A percentile compares a stretch with the other conserved stretches of the same genome.
These are phyloP conservation scores for Calophaca sinica DNA, from an alignment of 306 rosid genomes.

Conservation along the genomic window DNA sequence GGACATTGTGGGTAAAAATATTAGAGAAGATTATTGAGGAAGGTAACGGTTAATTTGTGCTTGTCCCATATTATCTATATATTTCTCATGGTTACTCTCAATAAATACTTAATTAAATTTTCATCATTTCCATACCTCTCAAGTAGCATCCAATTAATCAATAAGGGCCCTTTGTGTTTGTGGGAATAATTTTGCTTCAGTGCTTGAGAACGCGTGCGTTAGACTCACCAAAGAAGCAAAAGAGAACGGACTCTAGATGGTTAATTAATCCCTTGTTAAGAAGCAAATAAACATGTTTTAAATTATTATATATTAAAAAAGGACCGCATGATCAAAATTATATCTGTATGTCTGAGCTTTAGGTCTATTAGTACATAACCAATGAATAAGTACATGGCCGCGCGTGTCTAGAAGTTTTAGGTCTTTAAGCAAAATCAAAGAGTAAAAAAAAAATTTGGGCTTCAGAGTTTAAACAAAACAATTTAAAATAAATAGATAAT, in stretches of 20 bases:
- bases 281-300: conserved; percentile 35
- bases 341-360: conserved; percentile 35
- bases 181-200: conserved; percentile 18
- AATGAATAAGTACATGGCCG: too few relatives aligned
- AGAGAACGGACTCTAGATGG: not conserved
- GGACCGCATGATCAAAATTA: conserved; percentile 34
- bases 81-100: conserved; percentile 7
- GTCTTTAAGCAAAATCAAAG: too few relatives aligned
- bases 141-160: conserved; percentile 41
- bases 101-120: conserved; percentile 9
- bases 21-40: not conserved
- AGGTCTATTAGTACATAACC: not conserved
- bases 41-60: not conserved
- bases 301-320: conserved; percentile 41
- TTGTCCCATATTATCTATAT: too few relatives aligned
- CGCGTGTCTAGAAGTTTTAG: too few relatives aligned
- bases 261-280: conserved; percentile 25
- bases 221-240: conserved; percentile 22
- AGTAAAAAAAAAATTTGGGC: too few relatives aligned
- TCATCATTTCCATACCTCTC: conserved; percentile 32
- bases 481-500: too few relatives aligned
- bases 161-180: conserved; percentile 45
- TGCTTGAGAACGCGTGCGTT: conserved; percentile 41
- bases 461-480: too few relatives aligned
- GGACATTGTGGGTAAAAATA: not conserved